Base-by-base conservation (phyloP, 345 rosid genomes). In the Murraya koenigii region DNA sequence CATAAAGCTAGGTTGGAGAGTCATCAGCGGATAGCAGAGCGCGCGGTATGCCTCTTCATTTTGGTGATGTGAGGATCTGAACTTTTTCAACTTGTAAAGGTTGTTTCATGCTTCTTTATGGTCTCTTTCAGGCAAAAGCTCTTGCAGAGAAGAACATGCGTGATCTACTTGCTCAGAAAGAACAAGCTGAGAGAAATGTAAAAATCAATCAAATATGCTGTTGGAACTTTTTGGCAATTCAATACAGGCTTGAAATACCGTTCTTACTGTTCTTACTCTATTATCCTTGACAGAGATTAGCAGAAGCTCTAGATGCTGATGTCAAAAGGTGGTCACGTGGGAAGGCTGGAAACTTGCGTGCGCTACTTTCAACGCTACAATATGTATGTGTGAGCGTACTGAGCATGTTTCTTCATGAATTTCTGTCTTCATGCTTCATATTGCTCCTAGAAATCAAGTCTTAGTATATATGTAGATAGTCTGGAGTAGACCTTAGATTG, bases 151-250 rank as follows among this genome's bases (percentile, higher is more conserved):
- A 93, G 92, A 95, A 91, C 69, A 87, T 82, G 88, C 93, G 88
- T 6, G 99, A 95, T 82, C 90, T 87, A 76, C 90, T 90, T 79
- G 92, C 86, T 72, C 94, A 91, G 84, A 90, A 89, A 81, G 99
- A 93, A 85, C 98, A 95, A 79, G 89, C 94, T 22, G 97, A 93
- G 84, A 91, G 89, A 93, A 90, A 92, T 89, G 99, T 95, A 88
- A 88, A 35, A 64, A 69, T 49, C 68, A 36, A 44, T 80, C 32
- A 26, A 75, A 28, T 65, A 71, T 55, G 41, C 63, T 8, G 4
- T 14, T 11, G 71, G 49, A 44, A 77, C 68, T 15, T 52, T 62
- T 62, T 36, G 55, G 47, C 60, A 68, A 56, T 44, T 79, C 9
- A 28, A 49, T 10, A 35, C 2, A 19, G 52, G 33, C 52, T 63